These are phyloP conservation scores for Taxawa tesnikishii DNA, from an alignment of 2,329 filamentous ascomycete species.

Conservation along the genomic window DNA sequence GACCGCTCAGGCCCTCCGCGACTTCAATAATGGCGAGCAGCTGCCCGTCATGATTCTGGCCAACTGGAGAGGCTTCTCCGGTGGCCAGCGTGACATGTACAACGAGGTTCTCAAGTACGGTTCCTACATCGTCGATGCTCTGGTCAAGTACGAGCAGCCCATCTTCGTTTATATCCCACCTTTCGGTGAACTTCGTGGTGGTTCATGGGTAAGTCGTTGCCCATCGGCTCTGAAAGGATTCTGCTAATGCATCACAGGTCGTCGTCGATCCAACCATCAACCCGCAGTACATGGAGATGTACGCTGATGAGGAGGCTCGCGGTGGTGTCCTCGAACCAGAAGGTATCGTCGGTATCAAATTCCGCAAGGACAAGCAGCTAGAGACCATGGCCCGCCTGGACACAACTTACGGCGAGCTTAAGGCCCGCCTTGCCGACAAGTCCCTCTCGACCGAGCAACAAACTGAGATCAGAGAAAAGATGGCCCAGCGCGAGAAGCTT, in stretches of 20 bases:
- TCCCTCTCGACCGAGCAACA: constrained; percentile 61
- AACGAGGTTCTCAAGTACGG: constrained; percentile 99
- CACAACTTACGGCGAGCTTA: constrained; percentile 67
- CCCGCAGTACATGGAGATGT: constrained; percentile 96
- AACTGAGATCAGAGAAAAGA: constrained; percentile 68
- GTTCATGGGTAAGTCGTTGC: constrained; percentile 62
- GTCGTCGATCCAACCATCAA: constrained; percentile 99
- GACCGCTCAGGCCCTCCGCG: constrained; percentile 95
- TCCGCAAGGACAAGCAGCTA: constrained; percentile 91
- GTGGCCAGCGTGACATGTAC: constrained; percentile 99
- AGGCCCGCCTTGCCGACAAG: constrained; percentile 60
- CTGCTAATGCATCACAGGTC: constrained; percentile 38
- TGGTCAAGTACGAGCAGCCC: constrained; percentile 97
- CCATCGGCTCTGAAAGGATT: constrained; percentile 3
- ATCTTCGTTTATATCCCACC: constrained; percentile 99
- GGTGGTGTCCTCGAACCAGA: constrained; percentile 97
- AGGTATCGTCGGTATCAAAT: constrained; percentile 98
- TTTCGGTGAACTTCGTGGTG: constrained; percentile 90
- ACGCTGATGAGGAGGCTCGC: constrained; percentile 86
- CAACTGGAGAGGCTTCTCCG: constrained; percentile 99
- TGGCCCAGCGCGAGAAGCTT: constrained; percentile 73
- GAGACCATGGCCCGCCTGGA: constrained; percentile 95
- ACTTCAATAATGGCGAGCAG: constrained; percentile 99
- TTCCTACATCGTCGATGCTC: constrained; percentile 95
- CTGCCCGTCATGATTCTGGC: constrained; percentile 97